phyloP scores from a whole-genome alignment of 164 flowering plant genomes.

The Aristolochia californica region DNA sequence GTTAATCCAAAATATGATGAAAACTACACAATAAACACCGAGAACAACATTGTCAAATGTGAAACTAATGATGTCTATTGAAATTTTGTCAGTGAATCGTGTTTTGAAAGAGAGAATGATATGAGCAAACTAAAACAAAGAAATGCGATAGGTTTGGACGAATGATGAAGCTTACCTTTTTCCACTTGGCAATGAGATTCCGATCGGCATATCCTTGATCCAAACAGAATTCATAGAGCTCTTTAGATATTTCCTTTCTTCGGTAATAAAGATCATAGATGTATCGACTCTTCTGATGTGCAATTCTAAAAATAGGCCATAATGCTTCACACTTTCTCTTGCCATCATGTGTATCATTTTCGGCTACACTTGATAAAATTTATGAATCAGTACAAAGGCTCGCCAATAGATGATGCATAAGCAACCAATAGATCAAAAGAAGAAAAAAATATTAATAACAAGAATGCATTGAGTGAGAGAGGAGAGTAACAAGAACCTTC shows the following conservation, averaged over 20 bases:
- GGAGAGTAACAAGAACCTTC: slow-evolving; percentile 37
- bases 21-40: too few species aligned
- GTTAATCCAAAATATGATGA: too few species aligned
- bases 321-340: slow-evolving; percentile 52
- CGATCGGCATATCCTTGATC: slow-evolving; percentile 60
- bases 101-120: too few species aligned
- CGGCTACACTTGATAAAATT: slow-evolving; percentile 36
- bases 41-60: too few species aligned
- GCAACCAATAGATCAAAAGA: not conserved
- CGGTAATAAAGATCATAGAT: slow-evolving; percentile 44
- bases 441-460: not conserved
- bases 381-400: too few species aligned
- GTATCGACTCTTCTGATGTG: slow-evolving; percentile 58
- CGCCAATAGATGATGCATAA: too few species aligned
- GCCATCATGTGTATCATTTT: slow-evolving; percentile 48
- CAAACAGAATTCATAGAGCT: slow-evolving; percentile 47
- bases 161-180: slow-evolving; percentile 30
- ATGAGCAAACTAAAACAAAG: not conserved
- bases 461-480: not conserved
- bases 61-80: too few species aligned
- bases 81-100: too few species aligned
- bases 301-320: slow-evolving; percentile 52
- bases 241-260: slow-evolving; percentile 49
- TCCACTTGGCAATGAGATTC: slow-evolving; percentile 46
- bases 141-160: not conserved